Evolutionary conservation across 495 filamentous ascomycete species (phyloP).

Genomic region (Aspergillus cavernicola): DNA sequence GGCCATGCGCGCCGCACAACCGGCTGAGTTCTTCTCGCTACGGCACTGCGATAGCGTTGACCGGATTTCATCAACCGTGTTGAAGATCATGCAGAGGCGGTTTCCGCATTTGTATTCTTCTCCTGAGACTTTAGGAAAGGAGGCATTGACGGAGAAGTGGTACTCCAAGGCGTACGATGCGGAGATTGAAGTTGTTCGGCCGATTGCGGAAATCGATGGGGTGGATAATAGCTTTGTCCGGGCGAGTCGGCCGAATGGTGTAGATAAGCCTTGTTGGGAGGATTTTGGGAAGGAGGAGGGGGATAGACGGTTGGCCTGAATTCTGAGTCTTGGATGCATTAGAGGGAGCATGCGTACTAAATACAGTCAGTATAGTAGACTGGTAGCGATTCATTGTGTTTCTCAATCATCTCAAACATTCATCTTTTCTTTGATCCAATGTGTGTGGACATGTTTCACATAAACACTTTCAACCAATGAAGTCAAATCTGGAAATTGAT

Average conservation of each 20-base stretch:
- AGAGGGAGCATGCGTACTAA: no score
- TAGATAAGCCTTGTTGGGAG: slow-evolving; percentile 34
- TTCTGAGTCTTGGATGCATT: no score
- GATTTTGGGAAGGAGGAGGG: slow-evolving; percentile 29
- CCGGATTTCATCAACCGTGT: slow-evolving; percentile 61
- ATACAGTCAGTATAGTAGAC: no score
- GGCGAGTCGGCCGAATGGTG: slow-evolving; percentile 41
- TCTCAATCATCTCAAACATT: no score
- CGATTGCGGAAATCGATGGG: slow-evolving; percentile 34
- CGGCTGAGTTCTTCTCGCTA: slow-evolving; percentile 58
- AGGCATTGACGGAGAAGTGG: slow-evolving; percentile 39
- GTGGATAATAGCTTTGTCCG: slow-evolving; percentile 40
- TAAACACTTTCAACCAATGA: no score
- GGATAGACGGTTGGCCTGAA: slow-evolving; percentile 17
- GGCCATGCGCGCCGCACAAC: slow-evolving; percentile 50
- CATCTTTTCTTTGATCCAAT: no score
- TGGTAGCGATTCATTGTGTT: no score
- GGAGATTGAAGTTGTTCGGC: slow-evolving; percentile 40
- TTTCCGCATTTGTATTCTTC: slow-evolving; percentile 38
- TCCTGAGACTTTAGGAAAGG: slow-evolving; percentile 14
- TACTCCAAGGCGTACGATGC: slow-evolving; percentile 35
- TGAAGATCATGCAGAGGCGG: slow-evolving; percentile 55
- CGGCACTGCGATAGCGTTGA: slow-evolving; percentile 70
- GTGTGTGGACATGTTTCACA: no score
- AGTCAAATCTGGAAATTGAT: no score